phyloP scores from a whole-genome alignment of 163 green algal genomes.

The Chlorella variabilis region DNA sequence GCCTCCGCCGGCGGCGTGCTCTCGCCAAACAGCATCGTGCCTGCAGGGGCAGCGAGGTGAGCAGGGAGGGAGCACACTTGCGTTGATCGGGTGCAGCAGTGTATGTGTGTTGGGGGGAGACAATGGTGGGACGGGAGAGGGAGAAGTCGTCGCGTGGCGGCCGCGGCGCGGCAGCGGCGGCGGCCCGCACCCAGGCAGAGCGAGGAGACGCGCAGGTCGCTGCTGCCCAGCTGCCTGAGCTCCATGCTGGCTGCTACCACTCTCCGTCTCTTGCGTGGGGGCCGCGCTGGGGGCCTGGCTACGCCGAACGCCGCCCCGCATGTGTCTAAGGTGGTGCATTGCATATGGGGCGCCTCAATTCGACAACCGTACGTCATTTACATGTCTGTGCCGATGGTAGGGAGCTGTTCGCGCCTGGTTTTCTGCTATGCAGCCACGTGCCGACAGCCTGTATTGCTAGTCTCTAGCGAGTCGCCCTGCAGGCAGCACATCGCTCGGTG shows the following conservation, averaged over 20 bases:
- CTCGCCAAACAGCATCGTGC: constrained; percentile 90
- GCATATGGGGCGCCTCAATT: too few species aligned
- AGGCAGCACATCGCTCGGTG: too few species aligned
- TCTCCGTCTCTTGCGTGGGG: constrained; percentile 2
- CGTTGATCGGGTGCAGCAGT: neutral
- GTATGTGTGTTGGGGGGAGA: too few species aligned
- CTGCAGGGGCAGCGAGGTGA: constrained; percentile 44
- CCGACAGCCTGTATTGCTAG: neutral
- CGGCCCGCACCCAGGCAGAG: constrained; percentile 58
- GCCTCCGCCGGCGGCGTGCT: constrained; percentile 50
- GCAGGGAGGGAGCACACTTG: too few species aligned
- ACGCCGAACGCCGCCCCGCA: neutral
- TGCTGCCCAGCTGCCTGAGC: constrained; percentile 43
- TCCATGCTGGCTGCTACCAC: constrained; percentile 4
- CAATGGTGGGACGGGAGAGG: too few species aligned
- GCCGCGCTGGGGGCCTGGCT: neutral
- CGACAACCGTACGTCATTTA: too few species aligned
- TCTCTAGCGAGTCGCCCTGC: too few species aligned
- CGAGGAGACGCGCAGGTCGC: constrained; percentile 45
- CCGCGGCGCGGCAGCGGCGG: neutral
- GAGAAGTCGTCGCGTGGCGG: too few species aligned
- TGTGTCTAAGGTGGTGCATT: neutral
- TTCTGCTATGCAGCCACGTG: too few species aligned
- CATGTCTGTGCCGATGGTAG: too few species aligned
- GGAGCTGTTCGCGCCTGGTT: too few species aligned